These are phyloP conservation scores for Rhypophila decipiens DNA, from an alignment of 495 filamentous ascomycete genomes.

Conservation along the genomic window DNA sequence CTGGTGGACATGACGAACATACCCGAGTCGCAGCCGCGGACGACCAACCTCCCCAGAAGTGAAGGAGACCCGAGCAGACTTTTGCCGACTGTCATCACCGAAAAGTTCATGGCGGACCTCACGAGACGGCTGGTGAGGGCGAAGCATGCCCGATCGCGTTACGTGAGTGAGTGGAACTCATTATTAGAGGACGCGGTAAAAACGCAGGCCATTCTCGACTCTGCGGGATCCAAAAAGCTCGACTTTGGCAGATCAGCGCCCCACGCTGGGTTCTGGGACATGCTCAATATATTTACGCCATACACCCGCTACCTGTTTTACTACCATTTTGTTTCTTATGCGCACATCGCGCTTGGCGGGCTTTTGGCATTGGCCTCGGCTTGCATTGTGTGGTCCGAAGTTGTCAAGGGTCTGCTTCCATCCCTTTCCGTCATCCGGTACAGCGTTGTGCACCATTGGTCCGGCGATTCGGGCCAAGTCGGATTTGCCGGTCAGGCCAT, in stretches of 20 bases:
- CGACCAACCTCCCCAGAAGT: constrained; percentile 24
- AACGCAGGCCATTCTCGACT: constrained; percentile 78
- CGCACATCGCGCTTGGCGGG: constrained; percentile 53
- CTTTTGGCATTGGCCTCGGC: constrained; percentile 67
- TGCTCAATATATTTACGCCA: constrained; percentile 63
- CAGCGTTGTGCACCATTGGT: constrained; percentile 74
- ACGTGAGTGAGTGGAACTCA: constrained; percentile 77
- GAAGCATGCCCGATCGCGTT: constrained; percentile 74
- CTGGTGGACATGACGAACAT: constrained; percentile 66
- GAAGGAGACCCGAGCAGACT: constrained; percentile 23
- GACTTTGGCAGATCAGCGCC: constrained; percentile 60
- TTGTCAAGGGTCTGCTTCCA: constrained; percentile 70
- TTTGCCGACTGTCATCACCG: constrained; percentile 79
- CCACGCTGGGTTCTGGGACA: constrained; percentile 46
- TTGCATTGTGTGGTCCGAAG: constrained; percentile 85
- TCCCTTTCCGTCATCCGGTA: constrained; percentile 75
- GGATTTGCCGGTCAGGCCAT: constrained; percentile 79
- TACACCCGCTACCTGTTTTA: constrained; percentile 77
- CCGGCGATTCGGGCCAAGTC: constrained; percentile 57
- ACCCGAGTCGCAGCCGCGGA: constrained; percentile 53
- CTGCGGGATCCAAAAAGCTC: constrained; percentile 70
- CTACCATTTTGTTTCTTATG: constrained; percentile 59
- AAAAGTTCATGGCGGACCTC: constrained; percentile 84
- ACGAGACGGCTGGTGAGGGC: constrained; percentile 74
- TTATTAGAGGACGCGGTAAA: constrained; percentile 65